Percentiles rank a stretch among this genome's conserved stretches.
Conservation (phyloP, 192 early-diverging fungal species). For the Cetraspora pellucida region DNA sequence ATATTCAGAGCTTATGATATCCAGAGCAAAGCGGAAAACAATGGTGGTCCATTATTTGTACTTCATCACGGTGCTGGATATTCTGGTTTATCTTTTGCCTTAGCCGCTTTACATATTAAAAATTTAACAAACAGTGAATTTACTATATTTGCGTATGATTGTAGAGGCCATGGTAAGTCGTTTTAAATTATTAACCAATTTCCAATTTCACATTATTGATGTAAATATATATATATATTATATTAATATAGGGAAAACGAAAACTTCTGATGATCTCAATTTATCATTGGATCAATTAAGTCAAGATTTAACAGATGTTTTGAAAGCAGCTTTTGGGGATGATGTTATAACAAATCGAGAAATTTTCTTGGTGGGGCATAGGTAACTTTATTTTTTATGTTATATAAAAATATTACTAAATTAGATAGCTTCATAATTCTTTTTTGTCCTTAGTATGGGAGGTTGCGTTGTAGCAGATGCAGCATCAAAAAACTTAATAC, state of each 20-base stretch:
- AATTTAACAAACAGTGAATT: conserved; percentile 40
- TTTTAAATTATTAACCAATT: neutral
- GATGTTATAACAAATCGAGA: conserved; percentile 44
- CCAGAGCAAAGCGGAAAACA: conserved; percentile 33
- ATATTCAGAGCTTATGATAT: conserved; percentile 52
- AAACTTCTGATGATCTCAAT: conserved; percentile 52
- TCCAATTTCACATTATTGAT: neutral
- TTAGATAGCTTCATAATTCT: neutral
- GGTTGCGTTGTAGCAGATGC: conserved; percentile 73
- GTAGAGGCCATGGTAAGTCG: conserved; percentile 70
- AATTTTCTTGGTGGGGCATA: conserved; percentile 78
- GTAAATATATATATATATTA: neutral
- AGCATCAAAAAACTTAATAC: conserved; percentile 52
- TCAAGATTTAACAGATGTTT: conserved; percentile 56
- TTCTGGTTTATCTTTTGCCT: conserved; percentile 67
- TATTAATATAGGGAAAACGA: conserved; percentile 48
- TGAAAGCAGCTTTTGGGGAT: conserved; percentile 52
- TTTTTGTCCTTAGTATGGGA: conserved; percentile 63
- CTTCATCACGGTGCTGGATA: conserved; percentile 84
- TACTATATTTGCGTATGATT: conserved; percentile 66
- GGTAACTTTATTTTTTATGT: conserved; percentile 42
- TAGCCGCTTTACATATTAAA: conserved; percentile 57
- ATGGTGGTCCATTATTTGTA: conserved; percentile 65
- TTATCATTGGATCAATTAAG: conserved; percentile 60
- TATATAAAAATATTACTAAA: neutral